Conservation (phyloP, 768 basidiomycete genomes). For the Jaapia argillacea region DNA sequence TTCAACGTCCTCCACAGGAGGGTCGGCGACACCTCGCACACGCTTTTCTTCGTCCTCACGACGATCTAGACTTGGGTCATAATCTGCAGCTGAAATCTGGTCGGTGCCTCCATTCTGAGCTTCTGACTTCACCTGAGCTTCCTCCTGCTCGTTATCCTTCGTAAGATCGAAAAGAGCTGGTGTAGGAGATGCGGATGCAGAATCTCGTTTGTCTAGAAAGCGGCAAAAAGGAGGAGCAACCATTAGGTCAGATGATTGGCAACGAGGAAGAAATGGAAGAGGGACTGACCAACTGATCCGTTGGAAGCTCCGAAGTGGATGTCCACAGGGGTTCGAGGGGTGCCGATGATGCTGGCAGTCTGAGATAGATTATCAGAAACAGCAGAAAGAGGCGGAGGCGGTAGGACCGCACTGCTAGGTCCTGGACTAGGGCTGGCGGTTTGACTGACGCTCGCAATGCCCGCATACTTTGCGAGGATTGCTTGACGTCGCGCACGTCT, state of each 20-base stretch:
- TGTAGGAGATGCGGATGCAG: slow-evolving; percentile 48
- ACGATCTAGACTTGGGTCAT: slow-evolving; percentile 77
- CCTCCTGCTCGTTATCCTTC: slow-evolving; percentile 49
- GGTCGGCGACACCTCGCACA: slow-evolving; percentile 33
- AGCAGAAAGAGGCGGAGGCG: slow-evolving; percentile 47
- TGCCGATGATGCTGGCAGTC: slow-evolving; percentile 33
- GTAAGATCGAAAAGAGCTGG: slow-evolving; percentile 55
- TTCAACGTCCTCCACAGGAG: slow-evolving; percentile 30
- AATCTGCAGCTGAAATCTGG: slow-evolving; percentile 88
- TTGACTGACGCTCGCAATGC: slow-evolving; percentile 28
- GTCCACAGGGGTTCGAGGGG: slow-evolving; percentile 13
- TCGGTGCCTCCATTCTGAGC: slow-evolving; percentile 36
- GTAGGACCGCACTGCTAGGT: slow-evolving; percentile 67
- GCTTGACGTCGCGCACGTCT: slow-evolving; percentile 65
- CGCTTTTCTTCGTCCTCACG: slow-evolving; percentile 76
- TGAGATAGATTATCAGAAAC: slow-evolving; percentile 58
- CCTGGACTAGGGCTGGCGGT: slow-evolving; percentile 43
- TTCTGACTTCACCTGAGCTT: slow-evolving; percentile 34
- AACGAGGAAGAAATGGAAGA: neutral
- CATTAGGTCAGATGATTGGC: slow-evolving; percentile 1
- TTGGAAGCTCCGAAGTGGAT: slow-evolving; percentile 5
- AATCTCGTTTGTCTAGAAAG: slow-evolving; percentile 36
- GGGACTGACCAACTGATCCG: slow-evolving; percentile 15
- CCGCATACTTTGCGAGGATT: slow-evolving; percentile 67
- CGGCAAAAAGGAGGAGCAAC: neutral